These are phyloP conservation scores for Acanthamoeba castellanii DNA, from an alignment of 208 protist species.

Conservation along the genomic window DNA sequence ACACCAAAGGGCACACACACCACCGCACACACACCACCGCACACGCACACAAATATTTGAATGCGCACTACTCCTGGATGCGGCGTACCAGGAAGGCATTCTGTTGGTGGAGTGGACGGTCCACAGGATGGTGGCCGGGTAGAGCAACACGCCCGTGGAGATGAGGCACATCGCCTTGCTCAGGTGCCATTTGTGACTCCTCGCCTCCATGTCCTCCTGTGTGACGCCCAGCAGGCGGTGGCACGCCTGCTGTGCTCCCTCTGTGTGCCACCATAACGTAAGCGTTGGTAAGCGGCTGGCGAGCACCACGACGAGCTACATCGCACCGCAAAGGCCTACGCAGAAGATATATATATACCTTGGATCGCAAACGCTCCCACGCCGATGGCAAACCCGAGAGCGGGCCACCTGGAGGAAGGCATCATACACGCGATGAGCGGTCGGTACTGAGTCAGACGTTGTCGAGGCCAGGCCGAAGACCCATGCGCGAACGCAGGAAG, in stretches of 20 bases:
- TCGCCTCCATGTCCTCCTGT: neutral
- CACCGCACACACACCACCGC: too few relatives aligned
- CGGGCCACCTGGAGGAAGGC: neutral
- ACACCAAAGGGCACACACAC: too few relatives aligned
- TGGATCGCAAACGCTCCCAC: neutral
- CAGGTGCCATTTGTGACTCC: neutral
- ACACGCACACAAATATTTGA: too few relatives aligned
- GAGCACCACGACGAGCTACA: neutral
- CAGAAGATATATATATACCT: neutral
- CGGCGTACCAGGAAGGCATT: constrained; percentile 9
- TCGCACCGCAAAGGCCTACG: neutral
- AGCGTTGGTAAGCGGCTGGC: neutral
- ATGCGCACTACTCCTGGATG: neutral
- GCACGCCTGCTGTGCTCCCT: neutral
- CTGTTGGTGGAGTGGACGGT: neutral
- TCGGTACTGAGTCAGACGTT: too few relatives aligned
- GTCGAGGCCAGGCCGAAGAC: too few relatives aligned
- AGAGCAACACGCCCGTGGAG: neutral
- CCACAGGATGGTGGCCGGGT: neutral
- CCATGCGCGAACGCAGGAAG: neutral
- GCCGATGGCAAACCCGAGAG: neutral
- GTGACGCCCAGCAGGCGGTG: neutral
- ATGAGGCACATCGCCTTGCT: neutral
- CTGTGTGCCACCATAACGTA: neutral
- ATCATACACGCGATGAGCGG: neutral